Conservation (phyloP, 176 grass and related monocot genomes). For the Aegilops bicornis region DNA sequence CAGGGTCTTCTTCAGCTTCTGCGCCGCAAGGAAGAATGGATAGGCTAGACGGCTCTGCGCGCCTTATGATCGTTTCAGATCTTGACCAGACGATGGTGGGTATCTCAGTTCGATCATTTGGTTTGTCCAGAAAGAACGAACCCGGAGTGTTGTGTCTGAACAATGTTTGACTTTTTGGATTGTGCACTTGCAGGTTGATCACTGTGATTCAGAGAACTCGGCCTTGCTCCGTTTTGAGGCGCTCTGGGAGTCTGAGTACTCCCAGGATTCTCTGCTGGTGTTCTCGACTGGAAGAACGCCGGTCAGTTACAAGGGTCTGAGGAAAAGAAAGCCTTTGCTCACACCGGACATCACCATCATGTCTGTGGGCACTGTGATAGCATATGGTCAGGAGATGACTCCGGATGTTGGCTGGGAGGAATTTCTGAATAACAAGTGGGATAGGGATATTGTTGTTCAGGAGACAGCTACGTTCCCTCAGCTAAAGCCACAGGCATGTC, state of each 20-base stretch:
- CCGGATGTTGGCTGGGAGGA: slow-evolving; percentile 73
- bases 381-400: slow-evolving; percentile 85
- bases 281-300: slow-evolving; percentile 88
- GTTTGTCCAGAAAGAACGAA: not conserved
- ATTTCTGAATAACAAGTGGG: slow-evolving; percentile 71
- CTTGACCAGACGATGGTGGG: slow-evolving; percentile 81
- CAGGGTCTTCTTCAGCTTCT: slow-evolving; percentile 10
- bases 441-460: slow-evolving; percentile 71
- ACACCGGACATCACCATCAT: slow-evolving; percentile 91
- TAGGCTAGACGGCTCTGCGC: slow-evolving; percentile 54
- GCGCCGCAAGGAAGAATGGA: slow-evolving; percentile 42
- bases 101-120: not conserved
- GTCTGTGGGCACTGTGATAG: slow-evolving; percentile 92
- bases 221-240: slow-evolving; percentile 78
- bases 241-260: slow-evolving; percentile 71
- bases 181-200: slow-evolving; percentile 60
- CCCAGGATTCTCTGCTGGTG: slow-evolving; percentile 69
- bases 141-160: not conserved
- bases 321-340: slow-evolving; percentile 76
- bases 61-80: slow-evolving; percentile 82
- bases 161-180: not conserved
- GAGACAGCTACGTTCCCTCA: slow-evolving; percentile 67
- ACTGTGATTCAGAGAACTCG: slow-evolving; percentile 60
- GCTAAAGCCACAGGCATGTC: slow-evolving; percentile 67
- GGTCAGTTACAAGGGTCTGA: slow-evolving; percentile 66